Conservation (phyloP, 129 eudicot genomes). For the Lactuca sativa region DNA sequence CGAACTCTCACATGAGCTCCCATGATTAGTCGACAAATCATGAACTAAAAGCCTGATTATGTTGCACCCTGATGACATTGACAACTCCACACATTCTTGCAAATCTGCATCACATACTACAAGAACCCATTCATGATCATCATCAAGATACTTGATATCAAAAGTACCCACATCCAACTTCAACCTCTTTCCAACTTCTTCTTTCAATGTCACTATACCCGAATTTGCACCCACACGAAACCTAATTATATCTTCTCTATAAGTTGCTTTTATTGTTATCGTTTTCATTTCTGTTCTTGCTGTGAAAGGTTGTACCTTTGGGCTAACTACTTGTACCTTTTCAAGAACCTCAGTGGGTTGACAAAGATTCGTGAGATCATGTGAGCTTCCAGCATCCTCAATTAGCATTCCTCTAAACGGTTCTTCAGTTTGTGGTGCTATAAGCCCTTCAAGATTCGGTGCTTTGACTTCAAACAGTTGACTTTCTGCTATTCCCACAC, state of each 20-base stretch:
- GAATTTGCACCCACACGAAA: constrained; percentile 53
- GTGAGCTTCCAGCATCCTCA: constrained; percentile 96
- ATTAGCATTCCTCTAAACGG: constrained; percentile 62
- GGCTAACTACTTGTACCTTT: constrained; percentile 44
- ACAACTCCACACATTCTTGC: constrained; percentile 69
- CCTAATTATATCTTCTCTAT: constrained; percentile 79
- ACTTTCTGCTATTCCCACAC: constrained; percentile 35
- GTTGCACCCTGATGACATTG: constrained; percentile 54
- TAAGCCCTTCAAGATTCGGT: constrained; percentile 37
- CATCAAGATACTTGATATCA: constrained; percentile 81
- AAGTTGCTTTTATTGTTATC: constrained; percentile 72
- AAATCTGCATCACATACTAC: constrained; percentile 78
- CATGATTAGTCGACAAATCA: constrained; percentile 63
- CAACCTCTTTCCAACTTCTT: constrained; percentile 82
- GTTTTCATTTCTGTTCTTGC: constrained; percentile 56
- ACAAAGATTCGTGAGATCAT: constrained; percentile 70
- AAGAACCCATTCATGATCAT: constrained; percentile 87
- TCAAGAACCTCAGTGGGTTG: constrained; percentile 53
- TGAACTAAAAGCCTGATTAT: constrained; percentile 69
- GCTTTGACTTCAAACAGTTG: constrained; percentile 44
- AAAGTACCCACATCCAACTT: constrained; percentile 63
- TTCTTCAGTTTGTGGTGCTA: constrained; percentile 50
- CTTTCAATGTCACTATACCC: constrained; percentile 52
- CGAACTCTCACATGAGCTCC: constrained; percentile 88
- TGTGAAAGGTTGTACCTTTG: constrained; percentile 42